Conservation (phyloP, 371 early-diverging fungal species). For the Haplosporangium sp. region DNA sequence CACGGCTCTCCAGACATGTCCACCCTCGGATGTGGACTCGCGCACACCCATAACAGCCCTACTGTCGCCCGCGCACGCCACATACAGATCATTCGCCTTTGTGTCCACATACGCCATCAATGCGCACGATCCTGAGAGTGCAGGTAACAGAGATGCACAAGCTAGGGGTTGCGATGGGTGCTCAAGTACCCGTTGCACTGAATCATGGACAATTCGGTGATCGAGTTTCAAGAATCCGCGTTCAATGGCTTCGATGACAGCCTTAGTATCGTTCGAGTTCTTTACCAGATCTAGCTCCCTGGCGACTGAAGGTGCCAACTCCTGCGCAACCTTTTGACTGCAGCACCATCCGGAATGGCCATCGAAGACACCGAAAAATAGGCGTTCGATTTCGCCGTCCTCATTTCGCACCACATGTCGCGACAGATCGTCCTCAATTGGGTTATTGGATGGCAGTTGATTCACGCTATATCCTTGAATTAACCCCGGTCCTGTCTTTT, state of each 20-base stretch:
- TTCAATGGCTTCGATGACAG: constrained; percentile 55
- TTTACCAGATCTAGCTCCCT: constrained; percentile 31
- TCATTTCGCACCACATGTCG: constrained; percentile 17
- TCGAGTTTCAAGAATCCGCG: constrained; percentile 67
- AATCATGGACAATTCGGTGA: constrained; percentile 65
- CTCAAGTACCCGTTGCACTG: constrained; percentile 54
- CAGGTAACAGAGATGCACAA: constrained; percentile 57
- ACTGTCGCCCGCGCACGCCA: constrained; percentile 83
- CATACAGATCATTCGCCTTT: constrained; percentile 67
- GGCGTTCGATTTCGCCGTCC: constrained; percentile 17
- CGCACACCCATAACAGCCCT: constrained; percentile 66
- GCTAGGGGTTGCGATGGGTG: constrained; percentile 39
- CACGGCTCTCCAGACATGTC: constrained; percentile 63
- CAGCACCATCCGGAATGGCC: constrained; percentile 70
- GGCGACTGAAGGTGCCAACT: constrained; percentile 49
- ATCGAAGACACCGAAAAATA: constrained; percentile 70
- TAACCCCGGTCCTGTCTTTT: background rate
- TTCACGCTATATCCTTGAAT: constrained; percentile 49
- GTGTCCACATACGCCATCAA: constrained; percentile 78
- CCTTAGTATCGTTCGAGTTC: constrained; percentile 3
- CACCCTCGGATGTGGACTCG: constrained; percentile 18
- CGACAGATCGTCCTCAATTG: constrained; percentile 63
- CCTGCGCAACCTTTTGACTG: constrained; percentile 56
- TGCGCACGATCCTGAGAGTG: constrained; percentile 82
- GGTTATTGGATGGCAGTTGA: constrained; percentile 66